phyloP scores from a whole-genome alignment of 768 basidiomycete genomes.

The Trametes cubensis region DNA sequence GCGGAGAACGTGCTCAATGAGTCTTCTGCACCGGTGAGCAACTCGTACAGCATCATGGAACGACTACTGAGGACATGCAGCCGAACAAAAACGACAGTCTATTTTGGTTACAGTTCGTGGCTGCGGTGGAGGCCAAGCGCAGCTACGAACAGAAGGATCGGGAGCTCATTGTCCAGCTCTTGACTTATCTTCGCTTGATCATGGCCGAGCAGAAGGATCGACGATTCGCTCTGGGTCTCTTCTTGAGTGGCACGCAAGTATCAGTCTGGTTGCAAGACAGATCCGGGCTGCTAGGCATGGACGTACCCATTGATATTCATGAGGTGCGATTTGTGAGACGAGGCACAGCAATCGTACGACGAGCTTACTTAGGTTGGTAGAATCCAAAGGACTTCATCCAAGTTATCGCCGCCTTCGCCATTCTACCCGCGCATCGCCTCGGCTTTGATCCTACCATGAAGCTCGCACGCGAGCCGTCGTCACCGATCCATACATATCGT shows the following conservation, averaged over 20 bases:
- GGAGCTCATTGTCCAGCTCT: background rate
- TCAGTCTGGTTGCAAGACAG: background rate
- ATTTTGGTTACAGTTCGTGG: background rate
- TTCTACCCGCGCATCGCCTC: background rate
- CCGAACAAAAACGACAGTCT: background rate
- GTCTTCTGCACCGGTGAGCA: background rate
- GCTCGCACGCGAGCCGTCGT: background rate
- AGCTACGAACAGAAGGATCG: background rate
- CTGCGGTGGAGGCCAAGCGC: background rate
- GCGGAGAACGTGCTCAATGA: background rate
- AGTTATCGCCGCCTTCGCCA: background rate
- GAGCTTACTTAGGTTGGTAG: background rate
- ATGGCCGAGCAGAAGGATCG: background rate
- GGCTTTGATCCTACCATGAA: background rate
- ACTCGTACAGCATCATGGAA: background rate
- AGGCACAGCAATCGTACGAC: background rate
- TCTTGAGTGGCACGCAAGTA: background rate
- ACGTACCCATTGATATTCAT: background rate
- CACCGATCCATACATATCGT: background rate
- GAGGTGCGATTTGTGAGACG: background rate
- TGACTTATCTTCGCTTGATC: background rate
- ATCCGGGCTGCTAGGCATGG: background rate
- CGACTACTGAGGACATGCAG: background rate
- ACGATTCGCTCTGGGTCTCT: background rate
- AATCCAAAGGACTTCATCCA: background rate